Evolutionary conservation across 2,329 filamentous ascomycete genomes (phyloP).

Genomic region (Falciphora oryzae): DNA sequence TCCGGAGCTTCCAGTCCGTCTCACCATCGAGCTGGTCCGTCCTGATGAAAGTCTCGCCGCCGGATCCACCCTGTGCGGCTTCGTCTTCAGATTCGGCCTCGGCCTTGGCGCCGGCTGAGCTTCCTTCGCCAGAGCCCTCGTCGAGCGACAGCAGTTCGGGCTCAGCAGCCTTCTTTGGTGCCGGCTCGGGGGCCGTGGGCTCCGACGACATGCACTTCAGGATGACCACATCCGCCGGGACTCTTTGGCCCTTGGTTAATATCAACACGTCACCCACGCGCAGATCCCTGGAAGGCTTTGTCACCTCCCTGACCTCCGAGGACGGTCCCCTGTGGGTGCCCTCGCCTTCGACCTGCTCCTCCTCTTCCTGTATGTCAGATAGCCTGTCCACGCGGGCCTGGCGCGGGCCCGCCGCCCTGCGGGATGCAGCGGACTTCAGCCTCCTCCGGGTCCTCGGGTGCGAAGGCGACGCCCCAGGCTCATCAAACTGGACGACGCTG

Average conservation of each 20-base stretch:
- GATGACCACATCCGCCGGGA: conserved; percentile 92
- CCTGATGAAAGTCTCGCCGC: conserved; percentile 90
- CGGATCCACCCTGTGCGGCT: conserved; percentile 29
- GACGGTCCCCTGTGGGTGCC: conserved; percentile 34
- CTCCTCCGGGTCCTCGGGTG: conserved; percentile 33
- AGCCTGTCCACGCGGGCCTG: conserved; percentile 37
- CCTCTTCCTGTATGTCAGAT: conserved; percentile 65
- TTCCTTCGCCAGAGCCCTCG: conserved; percentile 19
- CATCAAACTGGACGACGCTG: conserved; percentile 66
- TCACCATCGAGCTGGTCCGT: conserved; percentile 97
- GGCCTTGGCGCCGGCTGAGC: conserved; percentile 27
- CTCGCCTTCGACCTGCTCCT: conserved; percentile 44
- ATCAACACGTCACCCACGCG: conserved; percentile 96
- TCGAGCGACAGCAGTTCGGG: conserved; percentile 35
- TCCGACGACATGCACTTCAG: conserved; percentile 59
- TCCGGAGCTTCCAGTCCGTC: conserved; percentile 94
- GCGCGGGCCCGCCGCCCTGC: conserved; percentile 27
- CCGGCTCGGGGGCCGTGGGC: conserved; percentile 21
- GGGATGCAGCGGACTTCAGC: conserved; percentile 39
- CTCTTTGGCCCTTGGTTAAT: conserved; percentile 82
- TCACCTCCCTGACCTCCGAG: conserved; percentile 56
- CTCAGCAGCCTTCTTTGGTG: conserved; percentile 24
- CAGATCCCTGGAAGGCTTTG: conserved; percentile 78
- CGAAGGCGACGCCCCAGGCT: conserved; percentile 33
- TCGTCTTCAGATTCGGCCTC: conserved; percentile 20